Evolutionary conservation across 805 yeast species (phyloP).

Genomic region (Hanseniaspora valbyensis): DNA sequence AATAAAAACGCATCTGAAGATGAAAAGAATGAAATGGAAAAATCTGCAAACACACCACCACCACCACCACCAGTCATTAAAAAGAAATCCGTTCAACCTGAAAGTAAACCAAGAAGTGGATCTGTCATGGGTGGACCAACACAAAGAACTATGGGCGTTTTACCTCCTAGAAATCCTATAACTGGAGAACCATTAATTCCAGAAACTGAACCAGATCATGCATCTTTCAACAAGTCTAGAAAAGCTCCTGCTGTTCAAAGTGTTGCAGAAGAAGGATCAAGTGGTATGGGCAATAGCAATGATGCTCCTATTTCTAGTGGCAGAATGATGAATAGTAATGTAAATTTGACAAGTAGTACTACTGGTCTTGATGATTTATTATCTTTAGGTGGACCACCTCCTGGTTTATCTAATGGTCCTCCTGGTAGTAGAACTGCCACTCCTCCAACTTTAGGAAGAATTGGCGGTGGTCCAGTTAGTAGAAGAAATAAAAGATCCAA

Average conservation of each 20-base stretch:
- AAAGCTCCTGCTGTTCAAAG: constrained; percentile 2
- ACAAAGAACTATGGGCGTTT: constrained; percentile 27
- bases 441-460: constrained; percentile 1
- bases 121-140: constrained; percentile 26
- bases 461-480: constrained; percentile 16
- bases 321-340: constrained; percentile 20
- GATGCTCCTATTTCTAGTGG: constrained; percentile 18
- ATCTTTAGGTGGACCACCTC: constrained; percentile 22
- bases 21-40: constrained; percentile 44
- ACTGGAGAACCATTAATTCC: constrained; percentile 27
- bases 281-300: constrained; percentile 5
- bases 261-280: not conserved
- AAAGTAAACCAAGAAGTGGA: constrained; percentile 33
- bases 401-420: not conserved
- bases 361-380: constrained; percentile 40
- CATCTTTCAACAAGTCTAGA: constrained; percentile 1
- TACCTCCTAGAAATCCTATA: constrained; percentile 28
- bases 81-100: constrained; percentile 28
- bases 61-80: constrained; percentile 37
- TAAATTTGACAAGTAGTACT: constrained; percentile 26
- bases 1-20: constrained; percentile 56
- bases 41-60: constrained; percentile 67
- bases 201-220: constrained; percentile 14
- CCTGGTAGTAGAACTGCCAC: constrained; percentile 24
- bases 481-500: constrained; percentile 37